Evolutionary conservation across 1,284 basidiomycete species (phyloP), one percentile per base, ranked within the genome.

Genomic region (Kwoniella shivajii): DNA sequence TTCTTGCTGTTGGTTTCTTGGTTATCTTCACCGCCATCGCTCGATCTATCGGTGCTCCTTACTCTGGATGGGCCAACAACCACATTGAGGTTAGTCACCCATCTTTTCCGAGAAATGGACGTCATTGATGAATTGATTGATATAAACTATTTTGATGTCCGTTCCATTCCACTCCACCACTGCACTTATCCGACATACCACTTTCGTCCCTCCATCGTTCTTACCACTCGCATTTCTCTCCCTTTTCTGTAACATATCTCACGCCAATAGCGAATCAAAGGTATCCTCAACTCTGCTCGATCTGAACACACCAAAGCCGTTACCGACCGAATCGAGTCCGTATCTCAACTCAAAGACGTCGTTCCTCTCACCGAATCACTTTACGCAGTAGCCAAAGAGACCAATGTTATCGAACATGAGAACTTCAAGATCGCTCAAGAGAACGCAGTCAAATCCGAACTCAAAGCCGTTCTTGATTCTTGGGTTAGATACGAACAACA

Each of bases 401-500:
- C 93, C 62, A 94, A 94, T 57, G 80, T 87, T 71, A 83, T 95
- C 69, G 95, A 99, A 81, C 84, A 89, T 68, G 87, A 91, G 72
- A 88, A 90, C 59, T 99, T 98, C 72, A 86, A 90, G 60, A 88
- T 94, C 75, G 84, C 86, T 72, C 95, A 99, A 83, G 89, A 91
- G 80, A 87, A 89, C 64, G 86, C 85, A 48, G 82, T 98, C 69
- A 88, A 93, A 36, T 67, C 88, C 49, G 96, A 99, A 82, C 83
- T 97, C 78, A 99, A 98, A 83, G 70, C 87, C 36, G 94, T 99
- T 36, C 86, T 99, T 59, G 96, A 99, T 84, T 90, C 89, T 76
- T 98, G 95, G 94, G 94, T 95, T 60, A 89, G 95, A 74, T 94
- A 86, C 80, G 95, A 99, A 83, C 93, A 96, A 76, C 91, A 94